Base-by-base conservation (phyloP, 2,329 filamentous ascomycete species). In the Torrubiellomyces zombiae region DNA sequence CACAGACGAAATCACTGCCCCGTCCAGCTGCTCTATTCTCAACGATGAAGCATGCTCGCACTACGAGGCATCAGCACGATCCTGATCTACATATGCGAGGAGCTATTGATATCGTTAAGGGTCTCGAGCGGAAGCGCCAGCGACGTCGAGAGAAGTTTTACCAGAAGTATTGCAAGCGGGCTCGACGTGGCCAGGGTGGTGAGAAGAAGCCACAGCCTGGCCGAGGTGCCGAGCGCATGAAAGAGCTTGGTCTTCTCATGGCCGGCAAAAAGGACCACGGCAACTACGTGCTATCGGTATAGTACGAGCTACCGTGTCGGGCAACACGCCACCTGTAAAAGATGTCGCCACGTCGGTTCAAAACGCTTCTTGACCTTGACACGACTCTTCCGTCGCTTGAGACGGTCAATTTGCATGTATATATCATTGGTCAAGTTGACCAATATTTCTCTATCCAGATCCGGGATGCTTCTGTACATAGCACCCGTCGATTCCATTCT, bases 81-180 rank as follows among this genome's bases (percentile, higher is more conserved):
- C 42, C 44, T 24, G 64, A 75, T 25, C 55, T 70, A 20, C 82
- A 89, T 34, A 67, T 81, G 7, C 78, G 89, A 33, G 82, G 83
- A n/a, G 85, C 89, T 18, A 91, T 98, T 37, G 89, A 95, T 50
- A 98, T 94, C 32, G 80, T 94, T 51, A 92, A 93, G 50, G 89
- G 89, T 7, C 67, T 98, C 2, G 89, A 98, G 56, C 76, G 80
- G 52, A 95, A 93, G 58, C 76, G 85, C 14, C 80, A 89, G 55
- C 75, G 89, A 35, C 78, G 89, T 38, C 83, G 78, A 55, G 85
- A 95, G 52, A 93, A 94, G 52, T 78, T 83, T 42, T 76, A 80
- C 46, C 76, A 85, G 41, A 89, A 92, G 48, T 77, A 86, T 44
- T 91, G 80, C 56, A 75, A 82, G 45, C 80, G 82, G 40, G 75